phyloP scores from a whole-genome alignment of 2,329 filamentous ascomycete genomes.

The Trichoderma harzianum region DNA sequence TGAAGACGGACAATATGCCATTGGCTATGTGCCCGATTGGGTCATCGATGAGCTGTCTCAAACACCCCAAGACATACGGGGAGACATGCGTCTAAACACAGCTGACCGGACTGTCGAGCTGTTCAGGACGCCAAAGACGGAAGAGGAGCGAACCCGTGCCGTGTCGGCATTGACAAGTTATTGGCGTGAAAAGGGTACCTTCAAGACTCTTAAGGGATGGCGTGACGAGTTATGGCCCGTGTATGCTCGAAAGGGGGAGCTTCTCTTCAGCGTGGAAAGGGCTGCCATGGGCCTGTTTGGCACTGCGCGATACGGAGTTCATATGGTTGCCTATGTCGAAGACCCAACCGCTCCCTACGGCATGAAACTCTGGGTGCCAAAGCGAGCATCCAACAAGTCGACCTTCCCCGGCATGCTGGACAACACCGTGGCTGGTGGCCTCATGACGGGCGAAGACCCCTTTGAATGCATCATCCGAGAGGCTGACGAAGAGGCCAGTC shows the following conservation, averaged over 20 bases:
- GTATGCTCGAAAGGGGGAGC: slow-evolving; percentile 59
- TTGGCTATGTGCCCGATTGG: slow-evolving; percentile 57
- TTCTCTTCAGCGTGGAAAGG: slow-evolving; percentile 76
- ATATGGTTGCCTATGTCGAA: slow-evolving; percentile 71
- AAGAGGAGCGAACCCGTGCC: slow-evolving; percentile 58
- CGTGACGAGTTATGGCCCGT: slow-evolving; percentile 77
- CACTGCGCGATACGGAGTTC: slow-evolving; percentile 72
- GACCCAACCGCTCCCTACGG: slow-evolving; percentile 43
- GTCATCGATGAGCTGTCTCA: slow-evolving; percentile 49
- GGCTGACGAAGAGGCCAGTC: slow-evolving; percentile 80
- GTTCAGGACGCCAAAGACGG: slow-evolving; percentile 51
- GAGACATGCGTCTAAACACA: slow-evolving; percentile 60
- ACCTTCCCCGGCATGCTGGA: slow-evolving; percentile 93
- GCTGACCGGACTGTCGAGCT: slow-evolving; percentile 60
- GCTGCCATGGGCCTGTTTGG: slow-evolving; percentile 71
- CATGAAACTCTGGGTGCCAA: slow-evolving; percentile 80
- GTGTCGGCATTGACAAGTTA: slow-evolving; percentile 57
- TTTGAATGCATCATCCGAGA: slow-evolving; percentile 83
- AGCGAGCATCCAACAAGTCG: slow-evolving; percentile 71
- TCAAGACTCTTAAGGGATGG: slow-evolving; percentile 75
- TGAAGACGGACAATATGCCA: slow-evolving; percentile 58
- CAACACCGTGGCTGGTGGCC: slow-evolving; percentile 80
- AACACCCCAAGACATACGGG: slow-evolving; percentile 49
- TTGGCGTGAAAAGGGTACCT: slow-evolving; percentile 68
- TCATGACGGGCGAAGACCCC: slow-evolving; percentile 75